These are phyloP conservation scores for Gastrolobium bilobum DNA, from an alignment of 306 rosid species.

Conservation along the genomic window DNA sequence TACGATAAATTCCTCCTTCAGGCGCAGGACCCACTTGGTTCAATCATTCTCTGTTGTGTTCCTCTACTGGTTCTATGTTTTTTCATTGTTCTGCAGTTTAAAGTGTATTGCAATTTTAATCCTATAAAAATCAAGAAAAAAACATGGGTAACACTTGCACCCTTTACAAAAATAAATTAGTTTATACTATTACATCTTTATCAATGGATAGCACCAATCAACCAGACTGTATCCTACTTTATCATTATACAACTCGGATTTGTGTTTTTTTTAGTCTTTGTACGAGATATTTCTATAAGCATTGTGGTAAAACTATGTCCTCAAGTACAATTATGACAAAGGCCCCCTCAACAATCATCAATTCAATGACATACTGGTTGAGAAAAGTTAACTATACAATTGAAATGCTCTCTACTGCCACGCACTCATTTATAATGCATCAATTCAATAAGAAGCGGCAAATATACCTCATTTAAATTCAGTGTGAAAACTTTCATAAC, in stretches of 20 bases:
- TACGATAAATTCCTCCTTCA: too few relatives aligned
- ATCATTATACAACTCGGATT: too few relatives aligned
- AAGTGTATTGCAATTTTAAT: too few relatives aligned
- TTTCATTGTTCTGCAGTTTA: too few relatives aligned
- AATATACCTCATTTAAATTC: conserved; percentile 28
- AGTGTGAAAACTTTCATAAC: neutral
- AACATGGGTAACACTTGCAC: too few relatives aligned
- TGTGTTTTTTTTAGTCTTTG: neutral
- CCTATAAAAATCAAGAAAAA: too few relatives aligned
- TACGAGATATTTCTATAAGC: neutral
- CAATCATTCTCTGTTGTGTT: too few relatives aligned
- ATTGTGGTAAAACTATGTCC: neutral
- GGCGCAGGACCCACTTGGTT: too few relatives aligned
- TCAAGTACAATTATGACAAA: neutral
- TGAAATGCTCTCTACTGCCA: neutral
- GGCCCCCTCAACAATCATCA: neutral
- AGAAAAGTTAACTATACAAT: neutral
- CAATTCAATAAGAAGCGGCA: neutral
- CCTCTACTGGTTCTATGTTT: too few relatives aligned
- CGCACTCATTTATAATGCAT: conserved; percentile 1
- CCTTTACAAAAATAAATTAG: too few relatives aligned
- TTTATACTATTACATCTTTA: too few relatives aligned
- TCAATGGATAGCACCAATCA: neutral
- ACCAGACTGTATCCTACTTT: too few relatives aligned
- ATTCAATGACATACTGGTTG: neutral